Base-by-base conservation (phyloP, 2,329 filamentous ascomycete genomes). In the Venturia asperata region DNA sequence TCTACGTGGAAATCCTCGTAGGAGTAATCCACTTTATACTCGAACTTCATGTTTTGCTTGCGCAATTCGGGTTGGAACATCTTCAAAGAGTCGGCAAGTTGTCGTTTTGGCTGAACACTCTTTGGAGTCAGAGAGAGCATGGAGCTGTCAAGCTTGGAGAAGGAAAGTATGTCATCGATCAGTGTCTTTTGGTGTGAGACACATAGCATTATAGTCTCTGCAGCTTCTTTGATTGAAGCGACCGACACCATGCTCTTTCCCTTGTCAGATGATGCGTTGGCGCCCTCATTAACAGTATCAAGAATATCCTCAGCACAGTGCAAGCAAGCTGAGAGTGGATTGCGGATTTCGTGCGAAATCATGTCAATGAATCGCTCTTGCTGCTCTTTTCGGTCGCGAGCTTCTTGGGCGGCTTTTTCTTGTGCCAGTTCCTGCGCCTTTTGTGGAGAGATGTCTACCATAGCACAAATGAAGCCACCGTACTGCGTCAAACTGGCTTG, bases 401-500 rank as follows among this genome's bases (percentile, higher is more conserved):
- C 76, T 67, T 77, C 74, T 34, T 72, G 70, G 27, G 75, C 72
- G 9, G 74, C 67, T 45, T 73, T 70, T 39, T 74, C 74, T 63
- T 77, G 76, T 21, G 42, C 64, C 15, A 61, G 55, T 30, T 65
- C 64, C 19, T 62, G 37, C 7, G 37, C 73, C 66, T 80, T 80
- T 66, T 79, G 78, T 19, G 76, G 74, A 19, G 76, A 79, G 45
- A 80, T 79, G 65, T 80, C 78, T 17, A 80, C 47, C 34, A 80
- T 73, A 24, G 77, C 77, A 66, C 77, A 79, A 6, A 80, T 78
- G 67, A 78, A 80, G 1, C 78, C 78, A 7, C 77, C 76, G 30
- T 77, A 74, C 27, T 72, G 68, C 5, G 66, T 67, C 1, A 74
- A 68, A 58, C 68, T 71, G 21, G 71, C 69, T 49, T 74, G 71